Base-by-base conservation (phyloP, 257 asterid genomes). In the Plantago elongata region DNA sequence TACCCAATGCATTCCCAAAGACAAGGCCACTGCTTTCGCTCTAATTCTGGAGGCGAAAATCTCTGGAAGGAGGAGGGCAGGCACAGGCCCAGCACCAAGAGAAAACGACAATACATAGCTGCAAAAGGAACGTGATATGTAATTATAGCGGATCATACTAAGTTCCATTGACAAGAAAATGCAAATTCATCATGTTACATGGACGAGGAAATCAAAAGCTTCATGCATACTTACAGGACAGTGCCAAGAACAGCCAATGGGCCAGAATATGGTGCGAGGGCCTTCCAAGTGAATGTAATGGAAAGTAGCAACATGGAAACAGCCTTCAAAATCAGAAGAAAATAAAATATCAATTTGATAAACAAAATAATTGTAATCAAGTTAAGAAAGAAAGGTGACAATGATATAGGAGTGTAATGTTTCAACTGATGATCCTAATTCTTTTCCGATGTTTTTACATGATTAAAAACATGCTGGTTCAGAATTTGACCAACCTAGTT, bases 81-180 rank as follows among this genome's bases (percentile, higher is more conserved):
- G 98, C 30, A 91, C 98, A 14, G 98, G 98, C 65, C 98, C 98
- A 68, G 98, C 98, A 38, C 98, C 98, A 73, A 91, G 96, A 13
- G 98, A 86, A 74, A 91, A 91, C 56, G 96, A 88, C 50, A 88
- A 60, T 9, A 91, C 96, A 7, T 91, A 91, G 55, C 98, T 88
- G 89, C 61, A 12, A 14, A 63, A 15, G 51, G 54, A 56, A 55
- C 30, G 50, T 37, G 50, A 30, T 43, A 9, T n/a, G 13, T 50
- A 8, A 13, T 38, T 57, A 12, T 34, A 18, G 57, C 14, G 45
- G 34, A 34, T 1, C 5, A 34, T 34, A 1, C 40, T 30, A 45
- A 54, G 51, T 65, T 54, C 45, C 9, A 58, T 51, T 13, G 57
- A 62, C 34, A n/a, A 38, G 60, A 15, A 18, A 58, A 29, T 11